Conservation (phyloP, 306 rosid species). For the Cucurbita maxima region DNA sequence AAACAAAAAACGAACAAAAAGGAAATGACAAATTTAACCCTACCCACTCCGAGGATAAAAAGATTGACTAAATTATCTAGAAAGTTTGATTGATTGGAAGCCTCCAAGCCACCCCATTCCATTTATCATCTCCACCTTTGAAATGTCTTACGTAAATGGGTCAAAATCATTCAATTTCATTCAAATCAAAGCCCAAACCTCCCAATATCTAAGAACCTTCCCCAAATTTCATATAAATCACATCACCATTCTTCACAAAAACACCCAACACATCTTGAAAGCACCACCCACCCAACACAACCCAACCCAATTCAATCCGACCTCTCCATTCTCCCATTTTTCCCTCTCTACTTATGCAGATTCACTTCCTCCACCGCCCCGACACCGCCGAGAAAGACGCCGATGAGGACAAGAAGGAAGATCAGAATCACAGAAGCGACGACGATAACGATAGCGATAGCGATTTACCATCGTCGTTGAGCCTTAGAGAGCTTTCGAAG, state of each 20-base stretch:
- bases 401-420: neutral
- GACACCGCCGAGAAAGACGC: neutral
- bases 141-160: neutral
- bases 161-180: neutral
- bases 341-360: neutral
- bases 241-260: neutral
- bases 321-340: neutral
- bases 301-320: neutral
- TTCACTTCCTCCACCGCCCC: neutral
- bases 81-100: neutral
- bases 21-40: no score
- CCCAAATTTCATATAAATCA: neutral
- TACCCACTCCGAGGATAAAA: no score
- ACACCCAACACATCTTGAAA: neutral
- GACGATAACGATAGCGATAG: conserved; percentile 13
- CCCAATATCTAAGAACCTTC: neutral
- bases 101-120: neutral
- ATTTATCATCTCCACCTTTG: neutral
- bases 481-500: conserved; percentile 52
- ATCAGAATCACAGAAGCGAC: neutral
- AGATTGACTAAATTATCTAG: no score
- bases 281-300: neutral
- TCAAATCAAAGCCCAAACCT: neutral
- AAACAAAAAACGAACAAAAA: no score
- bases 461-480: conserved; percentile 21